Base-by-base conservation (phyloP, 2,329 filamentous ascomycete genomes). In the Penicillium capsulatum region DNA sequence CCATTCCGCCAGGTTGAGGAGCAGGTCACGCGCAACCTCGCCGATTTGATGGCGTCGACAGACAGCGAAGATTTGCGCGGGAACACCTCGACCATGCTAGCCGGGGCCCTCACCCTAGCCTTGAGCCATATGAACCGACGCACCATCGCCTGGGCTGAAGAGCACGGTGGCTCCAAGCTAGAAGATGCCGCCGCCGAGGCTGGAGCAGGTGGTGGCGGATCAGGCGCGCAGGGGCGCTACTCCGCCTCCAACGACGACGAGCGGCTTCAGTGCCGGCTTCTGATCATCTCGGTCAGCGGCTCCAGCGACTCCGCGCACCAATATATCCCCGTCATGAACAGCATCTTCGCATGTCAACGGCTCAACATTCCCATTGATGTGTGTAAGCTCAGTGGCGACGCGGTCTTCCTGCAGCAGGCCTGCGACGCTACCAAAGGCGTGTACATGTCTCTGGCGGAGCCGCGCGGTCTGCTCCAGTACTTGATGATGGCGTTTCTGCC, bases 251-350 rank as follows among this genome's bases (percentile, higher is more conserved):
- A 60, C 15, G 53, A 57, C 4, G 67, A 51, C 16, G 54, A 55
- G 34, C 55, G 77, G 13, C 72, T 92, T 14, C 83, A 86, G 51
- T 84, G 83, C 10, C 85, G 92, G 44, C 94, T 98, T 57, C 76
- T 98, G 38, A 82, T 97, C 48, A 65, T 98, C 38, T 94, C 86
- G 33, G 89, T 96, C 3, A 94, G 87, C 32, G 88, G 88, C 10
- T 94, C 88, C 27, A 88, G 88, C 58, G 86, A 91, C 55, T 79
- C 94, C 0, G 81, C 89, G 4, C 85, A 79, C 45, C 82, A 97
- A 65, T 98, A 98, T 70, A 98, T 98, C 40, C 85, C 91, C 0
- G 92, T 94, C 53, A 98, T 98, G 92, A 98, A 98, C 69, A 80
- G 84, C 55, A 94, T 97, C 45, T 98, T 98, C 66, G 92, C 92